Conservation (phyloP, 768 basidiomycete species). For the Leccinellum albellum region DNA sequence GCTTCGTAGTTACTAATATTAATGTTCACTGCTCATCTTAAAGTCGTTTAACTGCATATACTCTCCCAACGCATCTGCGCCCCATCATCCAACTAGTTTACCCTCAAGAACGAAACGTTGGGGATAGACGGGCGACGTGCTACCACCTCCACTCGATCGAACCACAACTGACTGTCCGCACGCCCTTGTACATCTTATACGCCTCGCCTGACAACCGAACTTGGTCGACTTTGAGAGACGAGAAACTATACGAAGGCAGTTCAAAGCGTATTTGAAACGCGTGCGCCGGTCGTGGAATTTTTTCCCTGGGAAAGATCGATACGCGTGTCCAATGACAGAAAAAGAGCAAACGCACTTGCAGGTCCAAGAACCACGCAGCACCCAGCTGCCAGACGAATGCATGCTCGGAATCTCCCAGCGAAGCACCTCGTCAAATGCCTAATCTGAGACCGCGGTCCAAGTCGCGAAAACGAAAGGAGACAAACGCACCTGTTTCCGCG, state of each 20-base stretch:
- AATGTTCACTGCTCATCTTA: constrained; percentile 23
- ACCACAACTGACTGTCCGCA: constrained; percentile 52
- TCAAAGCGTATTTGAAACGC: constrained; percentile 72
- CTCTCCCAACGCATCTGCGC: neutral
- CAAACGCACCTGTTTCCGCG: constrained; percentile 50
- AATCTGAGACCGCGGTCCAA: neutral
- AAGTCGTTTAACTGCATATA: constrained; percentile 10
- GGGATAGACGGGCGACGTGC: neutral
- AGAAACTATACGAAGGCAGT: constrained; percentile 67
- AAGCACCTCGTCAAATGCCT: constrained; percentile 47
- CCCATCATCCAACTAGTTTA: neutral
- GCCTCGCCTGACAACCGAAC: constrained; percentile 73
- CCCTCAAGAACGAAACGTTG: neutral
- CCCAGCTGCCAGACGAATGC: constrained; percentile 65
- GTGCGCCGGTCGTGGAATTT: constrained; percentile 61
- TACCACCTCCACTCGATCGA: constrained; percentile 34
- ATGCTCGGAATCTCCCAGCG: constrained; percentile 75
- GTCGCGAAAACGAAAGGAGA: neutral
- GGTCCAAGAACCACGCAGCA: constrained; percentile 73
- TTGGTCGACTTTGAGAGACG: constrained; percentile 81
- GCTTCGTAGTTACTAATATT: constrained; percentile 1
- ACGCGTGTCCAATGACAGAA: neutral
- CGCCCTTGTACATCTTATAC: constrained; percentile 92
- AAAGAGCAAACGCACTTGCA: constrained; percentile 45
- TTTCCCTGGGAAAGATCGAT: constrained; percentile 30